phyloP scores from a whole-genome alignment of 2,329 filamentous ascomycete genomes.

The Pseudovirgaria hyperparasitica region DNA sequence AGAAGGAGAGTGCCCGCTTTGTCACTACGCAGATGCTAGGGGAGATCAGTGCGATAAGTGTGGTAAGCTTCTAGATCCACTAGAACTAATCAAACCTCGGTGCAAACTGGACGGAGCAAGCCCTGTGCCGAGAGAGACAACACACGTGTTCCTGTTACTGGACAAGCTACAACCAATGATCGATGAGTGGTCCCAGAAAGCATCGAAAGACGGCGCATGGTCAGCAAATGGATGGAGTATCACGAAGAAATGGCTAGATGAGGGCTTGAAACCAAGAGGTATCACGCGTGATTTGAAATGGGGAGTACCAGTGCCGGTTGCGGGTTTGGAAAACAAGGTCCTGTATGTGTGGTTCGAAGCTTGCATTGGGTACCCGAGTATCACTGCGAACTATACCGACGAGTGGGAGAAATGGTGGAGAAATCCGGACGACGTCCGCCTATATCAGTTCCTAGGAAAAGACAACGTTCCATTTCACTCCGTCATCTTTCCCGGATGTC shows the following conservation, averaged over 20 bases:
- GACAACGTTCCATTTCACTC: constrained; percentile 81
- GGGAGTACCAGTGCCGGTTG: constrained; percentile 54
- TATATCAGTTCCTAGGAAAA: constrained; percentile 74
- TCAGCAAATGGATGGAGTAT: constrained; percentile 63
- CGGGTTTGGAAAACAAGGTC: constrained; percentile 61
- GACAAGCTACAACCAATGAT: constrained; percentile 71
- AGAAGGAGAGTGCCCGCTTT: constrained; percentile 66
- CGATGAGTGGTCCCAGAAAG: constrained; percentile 62
- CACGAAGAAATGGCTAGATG: constrained; percentile 67
- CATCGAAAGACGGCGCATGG: constrained; percentile 65
- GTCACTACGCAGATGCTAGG: constrained; percentile 40
- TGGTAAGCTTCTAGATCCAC: constrained; percentile 33
- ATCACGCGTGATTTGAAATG: constrained; percentile 91
- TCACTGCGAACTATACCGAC: constrained; percentile 78
- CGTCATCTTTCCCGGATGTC: constrained; percentile 80
- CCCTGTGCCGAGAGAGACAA: constrained; percentile 69
- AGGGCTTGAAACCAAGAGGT: constrained; percentile 73
- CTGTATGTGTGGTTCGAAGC: constrained; percentile 92
- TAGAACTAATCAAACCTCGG: constrained; percentile 45
- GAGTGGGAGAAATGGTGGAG: constrained; percentile 95
- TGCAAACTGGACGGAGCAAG: constrained; percentile 85
- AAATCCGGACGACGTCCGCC: constrained; percentile 71
- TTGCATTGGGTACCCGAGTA: constrained; percentile 90
- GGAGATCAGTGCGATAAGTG: constrained; percentile 44
- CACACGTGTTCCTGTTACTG: constrained; percentile 79